Base-by-base conservation (phyloP, 176 grass and related monocot genomes). In the Aegilops longissima region DNA sequence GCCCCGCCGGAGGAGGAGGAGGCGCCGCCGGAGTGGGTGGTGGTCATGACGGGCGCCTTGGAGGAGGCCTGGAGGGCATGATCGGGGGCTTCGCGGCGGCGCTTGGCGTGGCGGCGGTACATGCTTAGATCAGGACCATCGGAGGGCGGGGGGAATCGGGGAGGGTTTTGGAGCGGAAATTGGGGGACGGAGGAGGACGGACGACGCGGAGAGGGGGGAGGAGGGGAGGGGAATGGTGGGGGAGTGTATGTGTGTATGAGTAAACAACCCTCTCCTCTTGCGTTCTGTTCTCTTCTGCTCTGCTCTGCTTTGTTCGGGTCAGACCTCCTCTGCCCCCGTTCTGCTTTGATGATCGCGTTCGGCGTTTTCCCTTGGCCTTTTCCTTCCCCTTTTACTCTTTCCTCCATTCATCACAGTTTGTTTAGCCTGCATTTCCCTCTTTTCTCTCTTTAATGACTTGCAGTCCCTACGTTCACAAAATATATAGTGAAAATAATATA, bases 51-150 rank as follows among this genome's bases (percentile, higher is more conserved):
- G 9, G 80, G 73, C 35, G 87, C 80, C 56, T 75, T 86, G 83
- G 86, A 56, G 12, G 79, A 84, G 51, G 51, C 16, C 39, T 64
- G 54, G 59, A 87, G 73, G 36, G 90, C 74, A 84, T 91, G 69
- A 84, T 90, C 73, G 73, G 86, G 76, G 34, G 84, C 76, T 65
- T 92, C 90, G 25, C 90, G 90, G 82, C 90, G 90, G 90, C 90
- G 90, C 90, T 92, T 92, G 72, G 90, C 80, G 90, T 86, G 86
- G 73, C 89, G 92, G 52, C 87, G 95, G 77, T 59, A 84, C 90
- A 92, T 92, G 78, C 86, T 88, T 80, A 92, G 90, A 92, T 92
- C 90, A 86, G 79, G 61, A 76, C 44, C 90, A 92, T 92, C 86
- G 82, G 78, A 14, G 65, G 65, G n/a, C 35, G 8, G 75, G 35